Percentiles rank a stretch among this genome's conserved stretches.
Evolutionary conservation across 495 filamentous ascomycete species (phyloP).

Genomic region (Neurospora tetrasperma): DNA sequence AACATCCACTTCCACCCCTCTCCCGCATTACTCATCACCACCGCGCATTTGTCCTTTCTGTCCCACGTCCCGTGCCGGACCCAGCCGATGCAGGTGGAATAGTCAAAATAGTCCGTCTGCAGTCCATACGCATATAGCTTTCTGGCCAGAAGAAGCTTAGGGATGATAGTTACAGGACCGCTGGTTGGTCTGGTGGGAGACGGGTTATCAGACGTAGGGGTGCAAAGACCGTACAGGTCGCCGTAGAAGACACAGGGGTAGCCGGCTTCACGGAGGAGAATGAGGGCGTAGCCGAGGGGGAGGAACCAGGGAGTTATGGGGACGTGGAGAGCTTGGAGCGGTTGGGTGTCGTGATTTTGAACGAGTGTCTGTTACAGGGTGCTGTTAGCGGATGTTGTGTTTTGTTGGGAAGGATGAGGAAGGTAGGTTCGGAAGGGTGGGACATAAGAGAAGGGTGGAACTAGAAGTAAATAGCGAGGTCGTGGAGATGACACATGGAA

Average conservation of each 20-base stretch:
- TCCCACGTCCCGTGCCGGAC: constrained; percentile 50
- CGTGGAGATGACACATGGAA: too few species aligned
- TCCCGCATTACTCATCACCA: constrained; percentile 47
- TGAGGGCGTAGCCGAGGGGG: constrained; percentile 49
- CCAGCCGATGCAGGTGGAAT: constrained; percentile 58
- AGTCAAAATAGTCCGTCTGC: constrained; percentile 61
- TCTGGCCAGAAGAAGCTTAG: constrained; percentile 51
- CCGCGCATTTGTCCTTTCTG: constrained; percentile 43
- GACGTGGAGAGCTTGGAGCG: constrained; percentile 47
- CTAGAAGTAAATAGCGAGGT: too few species aligned
- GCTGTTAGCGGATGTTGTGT: neutral
- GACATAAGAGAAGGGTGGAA: neutral
- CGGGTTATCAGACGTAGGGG: constrained; percentile 26
- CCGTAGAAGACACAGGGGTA: constrained; percentile 69
- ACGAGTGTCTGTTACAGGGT: constrained; percentile 29
- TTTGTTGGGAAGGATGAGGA: too few species aligned
- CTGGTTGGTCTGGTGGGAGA: constrained; percentile 43
- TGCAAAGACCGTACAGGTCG: constrained; percentile 60
- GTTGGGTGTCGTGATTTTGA: constrained; percentile 50
- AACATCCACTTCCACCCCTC: constrained; percentile 47
- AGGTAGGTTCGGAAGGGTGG: neutral
- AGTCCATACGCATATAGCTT: constrained; percentile 60
- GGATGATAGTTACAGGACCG: constrained; percentile 36
- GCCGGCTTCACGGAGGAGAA: constrained; percentile 53
- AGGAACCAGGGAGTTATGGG: constrained; percentile 48